Evolutionary conservation across 2,329 filamentous ascomycete species (phyloP).

Genomic region (Simplicillium sp.): DNA sequence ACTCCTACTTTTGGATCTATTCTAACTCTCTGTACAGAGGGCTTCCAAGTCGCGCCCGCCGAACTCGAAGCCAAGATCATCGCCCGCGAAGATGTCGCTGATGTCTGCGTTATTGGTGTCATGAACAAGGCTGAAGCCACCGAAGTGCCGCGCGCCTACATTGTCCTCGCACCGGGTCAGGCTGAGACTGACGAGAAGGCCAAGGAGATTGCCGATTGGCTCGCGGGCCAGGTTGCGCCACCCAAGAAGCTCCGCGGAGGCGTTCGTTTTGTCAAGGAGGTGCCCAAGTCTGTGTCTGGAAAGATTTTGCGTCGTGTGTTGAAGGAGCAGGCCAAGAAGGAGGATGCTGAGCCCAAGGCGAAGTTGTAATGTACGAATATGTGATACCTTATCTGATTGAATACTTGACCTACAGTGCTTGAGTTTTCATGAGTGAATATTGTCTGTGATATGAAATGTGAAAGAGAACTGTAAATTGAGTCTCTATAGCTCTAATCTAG

Average conservation of each 20-base stretch:
- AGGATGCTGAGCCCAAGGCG: slow-evolving; percentile 19
- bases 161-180: slow-evolving; percentile 25
- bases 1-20: not conserved
- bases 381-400: not conserved
- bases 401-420: too few relatives aligned
- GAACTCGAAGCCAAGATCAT: slow-evolving; percentile 47
- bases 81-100: slow-evolving; percentile 34
- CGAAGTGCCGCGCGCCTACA: slow-evolving; percentile 51
- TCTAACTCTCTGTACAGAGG: slow-evolving; percentile 38
- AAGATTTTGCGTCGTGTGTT: slow-evolving; percentile 41
- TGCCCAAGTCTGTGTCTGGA: slow-evolving; percentile 59
- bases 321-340: slow-evolving; percentile 29
- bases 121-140: slow-evolving; percentile 49
- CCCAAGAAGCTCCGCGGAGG: slow-evolving; percentile 65
- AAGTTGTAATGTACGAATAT: slow-evolving; percentile 22
- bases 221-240: slow-evolving; percentile 48
- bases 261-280: slow-evolving; percentile 54
- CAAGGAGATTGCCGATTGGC: slow-evolving; percentile 24
- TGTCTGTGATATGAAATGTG: too few relatives aligned
- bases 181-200: slow-evolving; percentile 20
- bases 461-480: too few relatives aligned
- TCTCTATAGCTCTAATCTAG: too few relatives aligned
- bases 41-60: slow-evolving; percentile 60
- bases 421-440: too few relatives aligned
- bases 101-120: slow-evolving; percentile 58